Evolutionary conservation across 257 asterid species (phyloP).

Genomic region (Linderniella brevidens): DNA sequence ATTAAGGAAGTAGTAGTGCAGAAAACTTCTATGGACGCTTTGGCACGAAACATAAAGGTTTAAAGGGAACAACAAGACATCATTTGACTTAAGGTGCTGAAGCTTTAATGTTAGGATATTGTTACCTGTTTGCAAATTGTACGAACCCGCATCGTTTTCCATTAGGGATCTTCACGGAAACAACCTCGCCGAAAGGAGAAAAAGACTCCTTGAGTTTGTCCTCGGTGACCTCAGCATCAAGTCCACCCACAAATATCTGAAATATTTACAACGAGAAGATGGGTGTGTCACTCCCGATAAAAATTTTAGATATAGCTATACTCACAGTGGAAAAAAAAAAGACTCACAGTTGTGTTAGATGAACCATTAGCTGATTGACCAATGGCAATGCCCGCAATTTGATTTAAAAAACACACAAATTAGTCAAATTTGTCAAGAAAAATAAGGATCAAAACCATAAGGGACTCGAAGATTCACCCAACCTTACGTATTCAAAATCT

Average conservation of each 20-base stretch:
- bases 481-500: not conserved
- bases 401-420: too few species aligned
- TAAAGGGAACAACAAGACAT: too few species aligned
- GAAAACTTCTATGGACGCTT: not conserved
- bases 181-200: conserved; percentile 66
- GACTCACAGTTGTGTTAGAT: conserved; percentile 87
- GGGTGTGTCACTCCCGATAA: conserved; percentile 2
- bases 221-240: conserved; percentile 82
- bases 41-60: not conserved
- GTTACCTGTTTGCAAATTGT: conserved; percentile 65
- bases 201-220: conserved; percentile 72
- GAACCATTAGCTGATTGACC: conserved; percentile 53
- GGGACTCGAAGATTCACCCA: not conserved
- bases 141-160: conserved; percentile 99
- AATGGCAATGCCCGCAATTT: not conserved
- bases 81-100: too few species aligned
- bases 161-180: conserved; percentile 80
- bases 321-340: conserved; percentile 5
- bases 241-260: conserved; percentile 58
- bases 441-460: too few species aligned
- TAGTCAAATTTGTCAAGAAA: too few species aligned
- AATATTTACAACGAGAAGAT: conserved; percentile 4
- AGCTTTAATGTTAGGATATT: too few species aligned
- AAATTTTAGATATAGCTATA: too few species aligned
- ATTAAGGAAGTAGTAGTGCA: too few species aligned